Percentiles rank a stretch among this genome's conserved stretches.
These are phyloP conservation scores for Epicoccum nigrum DNA, from an alignment of 2,329 filamentous ascomycete species.

Conservation along the genomic window DNA sequence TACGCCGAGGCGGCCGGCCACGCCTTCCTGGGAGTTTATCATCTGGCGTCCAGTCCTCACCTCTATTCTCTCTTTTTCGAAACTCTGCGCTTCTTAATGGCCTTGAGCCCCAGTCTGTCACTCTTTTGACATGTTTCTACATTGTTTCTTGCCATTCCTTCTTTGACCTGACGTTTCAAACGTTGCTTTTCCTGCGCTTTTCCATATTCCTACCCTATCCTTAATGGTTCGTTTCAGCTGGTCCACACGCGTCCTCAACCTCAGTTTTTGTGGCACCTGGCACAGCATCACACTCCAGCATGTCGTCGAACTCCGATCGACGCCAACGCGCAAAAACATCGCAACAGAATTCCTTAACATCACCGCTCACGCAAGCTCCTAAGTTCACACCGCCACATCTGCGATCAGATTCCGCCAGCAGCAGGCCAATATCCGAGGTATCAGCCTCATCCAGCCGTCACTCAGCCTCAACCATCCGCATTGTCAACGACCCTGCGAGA, in stretches of 20 bases:
- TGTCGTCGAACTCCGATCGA: constrained; percentile 36
- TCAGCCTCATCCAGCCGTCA: constrained; percentile 48
- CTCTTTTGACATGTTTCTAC: constrained; percentile 44
- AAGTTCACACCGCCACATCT: constrained; percentile 36
- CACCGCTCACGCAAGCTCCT: constrained; percentile 37
- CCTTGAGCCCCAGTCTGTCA: constrained; percentile 41
- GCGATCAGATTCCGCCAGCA: constrained; percentile 40
- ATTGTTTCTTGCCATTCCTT: constrained; percentile 45
- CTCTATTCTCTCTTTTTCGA: constrained; percentile 35
- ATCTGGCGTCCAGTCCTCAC: constrained; percentile 39
- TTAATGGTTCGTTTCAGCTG: constrained; percentile 43
- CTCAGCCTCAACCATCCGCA: constrained; percentile 49
- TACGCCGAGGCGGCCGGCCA: constrained; percentile 28
- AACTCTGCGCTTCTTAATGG: constrained; percentile 42
- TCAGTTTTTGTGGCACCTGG: constrained; percentile 30
- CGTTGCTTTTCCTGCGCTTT: constrained; percentile 28
- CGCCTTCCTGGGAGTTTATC: constrained; percentile 33
- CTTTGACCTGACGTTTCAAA: constrained; percentile 30
- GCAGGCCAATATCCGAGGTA: constrained; percentile 47
- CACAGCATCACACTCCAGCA: constrained; percentile 32
- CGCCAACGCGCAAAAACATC: constrained; percentile 33
- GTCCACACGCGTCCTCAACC: constrained; percentile 29
- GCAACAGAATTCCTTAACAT: constrained; percentile 28
- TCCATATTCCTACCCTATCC: constrained; percentile 26
- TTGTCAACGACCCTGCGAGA: constrained; percentile 46